A percentile compares a stretch with the other conserved stretches of the same genome.
Conservation (phyloP, 1,284 basidiomycete genomes). For the Tilletia walkeri region DNA sequence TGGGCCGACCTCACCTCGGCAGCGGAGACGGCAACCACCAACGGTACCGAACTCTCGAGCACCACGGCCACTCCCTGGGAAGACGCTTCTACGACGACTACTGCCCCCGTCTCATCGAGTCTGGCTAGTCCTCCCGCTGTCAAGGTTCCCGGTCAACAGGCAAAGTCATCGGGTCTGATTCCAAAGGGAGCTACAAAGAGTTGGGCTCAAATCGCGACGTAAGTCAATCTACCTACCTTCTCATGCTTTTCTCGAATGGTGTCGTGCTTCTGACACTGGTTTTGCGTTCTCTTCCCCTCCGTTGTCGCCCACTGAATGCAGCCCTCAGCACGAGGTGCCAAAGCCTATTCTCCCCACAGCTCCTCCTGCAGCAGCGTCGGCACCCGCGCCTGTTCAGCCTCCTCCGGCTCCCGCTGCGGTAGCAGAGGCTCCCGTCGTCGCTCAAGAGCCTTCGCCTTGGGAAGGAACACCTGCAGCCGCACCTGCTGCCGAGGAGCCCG, state of each 20-base stretch:
- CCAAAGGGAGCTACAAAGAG: conserved; percentile 34
- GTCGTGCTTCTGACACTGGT: too few relatives aligned
- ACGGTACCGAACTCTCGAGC: conserved; percentile 3
- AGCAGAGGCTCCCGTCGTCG: conserved; percentile 21
- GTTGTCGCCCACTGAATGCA: too few relatives aligned
- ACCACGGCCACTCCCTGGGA: conserved; percentile 24
- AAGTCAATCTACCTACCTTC: conserved; percentile 21
- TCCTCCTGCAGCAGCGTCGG: conserved; percentile 21
- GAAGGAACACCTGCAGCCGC: background rate
- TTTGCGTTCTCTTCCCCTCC: too few relatives aligned
- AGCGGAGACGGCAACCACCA: conserved; percentile 21
- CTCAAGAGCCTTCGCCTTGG: conserved; percentile 13
- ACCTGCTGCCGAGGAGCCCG: background rate
- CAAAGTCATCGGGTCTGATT: conserved; percentile 8
- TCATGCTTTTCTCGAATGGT: background rate
- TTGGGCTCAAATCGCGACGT: conserved; percentile 54
- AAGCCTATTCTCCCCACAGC: conserved; percentile 27
- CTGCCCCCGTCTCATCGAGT: conserved; percentile 29
- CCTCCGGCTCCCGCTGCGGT: conserved; percentile 25
- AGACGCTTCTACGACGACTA: conserved; percentile 32
- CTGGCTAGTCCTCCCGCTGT: conserved; percentile 29
- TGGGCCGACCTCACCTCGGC: conserved; percentile 27
- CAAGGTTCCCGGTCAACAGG: conserved; percentile 31
- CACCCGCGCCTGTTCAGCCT: conserved; percentile 15
- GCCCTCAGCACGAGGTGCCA: conserved; percentile 30